These are phyloP conservation scores for Pelargonium exstipulatum DNA, from an alignment of 441 rosid species.

Conservation along the genomic window DNA sequence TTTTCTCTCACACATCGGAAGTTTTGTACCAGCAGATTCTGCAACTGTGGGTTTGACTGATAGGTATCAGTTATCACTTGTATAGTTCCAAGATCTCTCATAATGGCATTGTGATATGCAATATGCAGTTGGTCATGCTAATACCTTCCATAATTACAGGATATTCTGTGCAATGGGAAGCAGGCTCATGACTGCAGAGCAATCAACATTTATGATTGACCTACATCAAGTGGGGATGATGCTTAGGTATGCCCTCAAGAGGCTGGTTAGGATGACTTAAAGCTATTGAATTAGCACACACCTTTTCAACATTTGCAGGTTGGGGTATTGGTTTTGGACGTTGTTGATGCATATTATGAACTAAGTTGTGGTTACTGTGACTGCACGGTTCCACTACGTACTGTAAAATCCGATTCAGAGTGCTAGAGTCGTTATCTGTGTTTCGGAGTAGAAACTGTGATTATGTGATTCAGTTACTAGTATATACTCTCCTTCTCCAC, in stretches of 20 bases:
- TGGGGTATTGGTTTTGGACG: constrained; percentile 17
- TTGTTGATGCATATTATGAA: constrained; percentile 8
- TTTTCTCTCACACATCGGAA: constrained; percentile 94
- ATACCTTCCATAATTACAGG: constrained; percentile 37
- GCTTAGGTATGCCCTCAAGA: constrained; percentile 56
- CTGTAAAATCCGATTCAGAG: neutral
- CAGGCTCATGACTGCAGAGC: constrained; percentile 84
- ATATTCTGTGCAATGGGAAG: constrained; percentile 95
- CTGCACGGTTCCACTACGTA: constrained; percentile 9
- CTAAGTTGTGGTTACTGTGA: constrained; percentile 5
- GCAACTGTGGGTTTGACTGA: constrained; percentile 95
- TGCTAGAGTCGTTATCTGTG: neutral
- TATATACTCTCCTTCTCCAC: constrained; percentile 13
- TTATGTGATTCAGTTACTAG: constrained; percentile 2
- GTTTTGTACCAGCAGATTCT: constrained; percentile 96
- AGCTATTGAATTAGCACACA: constrained; percentile 14
- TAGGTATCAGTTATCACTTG: constrained; percentile 51
- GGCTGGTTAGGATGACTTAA: constrained; percentile 20
- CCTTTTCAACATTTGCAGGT: constrained; percentile 10
- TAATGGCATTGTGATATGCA: constrained; percentile 7
- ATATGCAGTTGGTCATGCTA: constrained; percentile 19
- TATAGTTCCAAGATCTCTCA: constrained; percentile 21
- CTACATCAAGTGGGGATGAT: constrained; percentile 97
- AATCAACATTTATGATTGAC: constrained; percentile 96
- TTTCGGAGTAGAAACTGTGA: neutral